Evolutionary conservation across 2,329 filamentous ascomycete species (phyloP).

Genomic region (Orbilia brochopaga): DNA sequence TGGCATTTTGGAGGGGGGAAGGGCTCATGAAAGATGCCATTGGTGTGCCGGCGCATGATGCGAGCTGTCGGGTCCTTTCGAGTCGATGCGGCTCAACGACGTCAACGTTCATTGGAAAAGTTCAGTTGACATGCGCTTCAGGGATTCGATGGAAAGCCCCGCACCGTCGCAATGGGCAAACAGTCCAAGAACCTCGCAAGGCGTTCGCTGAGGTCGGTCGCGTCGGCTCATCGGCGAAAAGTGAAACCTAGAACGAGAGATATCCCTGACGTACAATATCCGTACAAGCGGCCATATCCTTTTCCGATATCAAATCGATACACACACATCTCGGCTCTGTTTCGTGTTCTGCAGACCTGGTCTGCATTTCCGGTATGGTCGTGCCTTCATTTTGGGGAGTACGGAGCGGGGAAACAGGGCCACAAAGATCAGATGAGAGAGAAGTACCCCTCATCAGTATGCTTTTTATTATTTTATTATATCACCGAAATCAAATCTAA

Average conservation of each 20-base stretch:
- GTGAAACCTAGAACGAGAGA: constrained; percentile 7
- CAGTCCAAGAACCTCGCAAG: background rate
- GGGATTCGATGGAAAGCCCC: background rate
- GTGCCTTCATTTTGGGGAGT: background rate
- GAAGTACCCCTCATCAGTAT: background rate
- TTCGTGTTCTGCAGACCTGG: constrained; percentile 44
- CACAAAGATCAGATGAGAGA: constrained; percentile 5
- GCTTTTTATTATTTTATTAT: too few species aligned
- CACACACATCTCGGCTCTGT: constrained; percentile 47
- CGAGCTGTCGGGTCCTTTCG: constrained; percentile 1
- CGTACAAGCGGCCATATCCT: constrained; percentile 10
- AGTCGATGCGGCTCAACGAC: background rate
- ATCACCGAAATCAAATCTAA: background rate
- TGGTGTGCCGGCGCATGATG: constrained; percentile 9
- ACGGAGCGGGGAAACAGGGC: background rate
- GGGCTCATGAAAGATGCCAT: constrained; percentile 18
- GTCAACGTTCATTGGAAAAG: background rate
- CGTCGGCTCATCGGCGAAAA: background rate
- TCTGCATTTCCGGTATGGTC: constrained; percentile 41
- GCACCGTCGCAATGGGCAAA: background rate
- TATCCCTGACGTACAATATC: constrained; percentile 8
- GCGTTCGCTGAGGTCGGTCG: background rate
- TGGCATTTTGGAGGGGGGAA: constrained; percentile 18
- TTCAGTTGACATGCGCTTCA: background rate
- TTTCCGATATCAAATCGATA: constrained; percentile 38